Conservation (phyloP, 306 rosid genomes). For the Parietaria judaica region DNA sequence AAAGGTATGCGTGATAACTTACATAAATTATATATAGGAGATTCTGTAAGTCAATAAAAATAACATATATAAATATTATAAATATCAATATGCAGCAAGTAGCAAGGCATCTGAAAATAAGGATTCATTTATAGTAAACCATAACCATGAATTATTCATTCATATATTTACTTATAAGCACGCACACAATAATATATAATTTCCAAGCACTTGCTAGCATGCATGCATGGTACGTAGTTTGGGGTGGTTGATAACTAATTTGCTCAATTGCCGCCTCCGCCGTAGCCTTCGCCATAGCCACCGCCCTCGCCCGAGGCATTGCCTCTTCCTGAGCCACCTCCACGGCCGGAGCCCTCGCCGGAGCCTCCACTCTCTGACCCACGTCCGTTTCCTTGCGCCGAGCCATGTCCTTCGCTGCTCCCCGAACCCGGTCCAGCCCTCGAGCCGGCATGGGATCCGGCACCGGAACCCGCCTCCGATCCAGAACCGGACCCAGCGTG, state of each 20-base stretch:
- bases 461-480: conserved; percentile 25
- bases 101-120: too few species aligned
- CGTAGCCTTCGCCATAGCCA: conserved; percentile 11
- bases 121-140: too few species aligned
- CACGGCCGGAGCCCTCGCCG: conserved; percentile 7
- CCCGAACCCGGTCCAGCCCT: conserved; percentile 17
- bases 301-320: conserved; percentile 7
- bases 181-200: too few species aligned
- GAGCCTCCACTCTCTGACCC: conserved; percentile 6
- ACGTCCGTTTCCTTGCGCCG: conserved; percentile 8
- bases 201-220: neutral
- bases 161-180: too few species aligned
- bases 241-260: conserved; percentile 13
- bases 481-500: conserved; percentile 22
- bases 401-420: conserved; percentile 13
- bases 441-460: conserved; percentile 26
- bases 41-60: too few species aligned
- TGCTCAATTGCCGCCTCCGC: conserved; percentile 10
- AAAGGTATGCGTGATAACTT: too few species aligned
- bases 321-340: conserved; percentile 9
- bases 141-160: too few species aligned
- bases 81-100: too few species aligned
- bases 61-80: too few species aligned
- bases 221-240: conserved; percentile 45
- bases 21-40: too few species aligned